These are phyloP conservation scores for Apostasia shenzhenica DNA, from an alignment of 106 monocot species.

Conservation along the genomic window DNA sequence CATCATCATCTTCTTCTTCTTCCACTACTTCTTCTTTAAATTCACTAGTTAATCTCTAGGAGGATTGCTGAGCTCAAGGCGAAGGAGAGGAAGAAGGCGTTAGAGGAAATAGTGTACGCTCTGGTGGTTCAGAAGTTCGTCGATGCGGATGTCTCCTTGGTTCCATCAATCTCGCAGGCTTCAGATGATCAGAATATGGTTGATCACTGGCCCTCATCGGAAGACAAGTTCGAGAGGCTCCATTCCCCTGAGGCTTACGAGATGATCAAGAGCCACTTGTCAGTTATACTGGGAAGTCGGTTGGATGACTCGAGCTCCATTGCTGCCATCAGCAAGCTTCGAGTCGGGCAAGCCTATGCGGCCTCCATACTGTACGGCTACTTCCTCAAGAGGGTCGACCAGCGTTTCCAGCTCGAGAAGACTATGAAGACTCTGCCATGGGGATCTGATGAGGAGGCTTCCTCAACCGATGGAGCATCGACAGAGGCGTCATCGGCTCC, in stretches of 20 bases:
- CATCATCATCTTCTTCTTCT: not conserved
- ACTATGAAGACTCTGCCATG: slow-evolving; percentile 61
- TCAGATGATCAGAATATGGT: slow-evolving; percentile 21
- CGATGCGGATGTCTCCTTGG: slow-evolving; percentile 53
- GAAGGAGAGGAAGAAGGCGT: slow-evolving; percentile 49
- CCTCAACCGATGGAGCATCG: not conserved
- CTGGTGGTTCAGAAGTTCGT: slow-evolving; percentile 70
- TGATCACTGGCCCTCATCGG: slow-evolving; percentile 32
- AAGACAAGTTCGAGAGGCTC: slow-evolving; percentile 42
- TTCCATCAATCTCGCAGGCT: slow-evolving; percentile 35
- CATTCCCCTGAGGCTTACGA: slow-evolving; percentile 71
- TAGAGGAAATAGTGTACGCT: slow-evolving; percentile 76
- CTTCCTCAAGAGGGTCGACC: slow-evolving; percentile 74
- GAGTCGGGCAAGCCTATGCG: slow-evolving; percentile 73
- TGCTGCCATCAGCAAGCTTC: slow-evolving; percentile 56
- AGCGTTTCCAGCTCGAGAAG: slow-evolving; percentile 76
- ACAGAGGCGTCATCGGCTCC: slow-evolving; percentile 15
- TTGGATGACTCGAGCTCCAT: slow-evolving; percentile 24
- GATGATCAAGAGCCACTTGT: slow-evolving; percentile 66
- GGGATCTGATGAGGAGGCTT: slow-evolving; percentile 29
- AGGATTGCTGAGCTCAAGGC: slow-evolving; percentile 75
- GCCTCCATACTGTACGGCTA: slow-evolving; percentile 83
- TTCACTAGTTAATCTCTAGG: slow-evolving; percentile 20
- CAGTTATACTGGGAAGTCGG: slow-evolving; percentile 54
- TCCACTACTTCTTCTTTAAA: too few species aligned